These are phyloP conservation scores for Metarhizium rileyi DNA, from an alignment of 2,329 filamentous ascomycete species.

Conservation along the genomic window DNA sequence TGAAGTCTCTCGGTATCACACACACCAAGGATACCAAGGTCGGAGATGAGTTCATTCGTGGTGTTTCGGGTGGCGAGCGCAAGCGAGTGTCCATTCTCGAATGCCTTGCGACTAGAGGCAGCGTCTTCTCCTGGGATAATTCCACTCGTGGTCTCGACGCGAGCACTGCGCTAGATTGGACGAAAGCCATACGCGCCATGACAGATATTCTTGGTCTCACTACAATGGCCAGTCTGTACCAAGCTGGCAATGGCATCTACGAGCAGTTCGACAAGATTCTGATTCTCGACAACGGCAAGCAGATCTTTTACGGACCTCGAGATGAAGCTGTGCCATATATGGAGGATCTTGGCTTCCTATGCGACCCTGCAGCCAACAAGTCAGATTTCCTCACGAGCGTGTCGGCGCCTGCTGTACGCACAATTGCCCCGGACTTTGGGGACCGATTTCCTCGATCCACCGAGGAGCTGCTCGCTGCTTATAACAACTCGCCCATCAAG, in stretches of 20 bases:
- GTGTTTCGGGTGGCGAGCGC: slow-evolving; percentile 58
- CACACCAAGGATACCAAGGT: slow-evolving; percentile 58
- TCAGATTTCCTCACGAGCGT: slow-evolving; percentile 58
- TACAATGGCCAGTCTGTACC: slow-evolving; percentile 57
- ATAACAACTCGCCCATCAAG: slow-evolving; percentile 42
- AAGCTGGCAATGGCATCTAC: slow-evolving; percentile 62
- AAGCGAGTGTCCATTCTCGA: slow-evolving; percentile 64
- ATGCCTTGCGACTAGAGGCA: slow-evolving; percentile 45
- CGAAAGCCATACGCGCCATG: slow-evolving; percentile 51
- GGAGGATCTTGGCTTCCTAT: slow-evolving; percentile 54
- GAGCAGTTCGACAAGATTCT: slow-evolving; percentile 62
- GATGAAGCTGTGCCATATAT: slow-evolving; percentile 53
- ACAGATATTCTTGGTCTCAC: slow-evolving; percentile 52
- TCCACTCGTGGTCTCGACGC: slow-evolving; percentile 56
- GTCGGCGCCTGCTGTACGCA: slow-evolving; percentile 58
- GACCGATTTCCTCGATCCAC: slow-evolving; percentile 35
- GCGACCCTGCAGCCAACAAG: slow-evolving; percentile 50
- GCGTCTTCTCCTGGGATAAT: slow-evolving; percentile 59
- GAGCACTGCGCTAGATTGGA: slow-evolving; percentile 52
- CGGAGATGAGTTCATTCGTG: slow-evolving; percentile 55
- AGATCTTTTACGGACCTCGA: slow-evolving; percentile 55
- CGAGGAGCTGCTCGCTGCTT: slow-evolving; percentile 34
- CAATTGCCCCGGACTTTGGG: slow-evolving; percentile 37
- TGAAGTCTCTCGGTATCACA: slow-evolving; percentile 45
- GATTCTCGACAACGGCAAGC: slow-evolving; percentile 54